Conservation (phyloP, 768 basidiomycete species). For the Rhodotorula paludigena region DNA sequence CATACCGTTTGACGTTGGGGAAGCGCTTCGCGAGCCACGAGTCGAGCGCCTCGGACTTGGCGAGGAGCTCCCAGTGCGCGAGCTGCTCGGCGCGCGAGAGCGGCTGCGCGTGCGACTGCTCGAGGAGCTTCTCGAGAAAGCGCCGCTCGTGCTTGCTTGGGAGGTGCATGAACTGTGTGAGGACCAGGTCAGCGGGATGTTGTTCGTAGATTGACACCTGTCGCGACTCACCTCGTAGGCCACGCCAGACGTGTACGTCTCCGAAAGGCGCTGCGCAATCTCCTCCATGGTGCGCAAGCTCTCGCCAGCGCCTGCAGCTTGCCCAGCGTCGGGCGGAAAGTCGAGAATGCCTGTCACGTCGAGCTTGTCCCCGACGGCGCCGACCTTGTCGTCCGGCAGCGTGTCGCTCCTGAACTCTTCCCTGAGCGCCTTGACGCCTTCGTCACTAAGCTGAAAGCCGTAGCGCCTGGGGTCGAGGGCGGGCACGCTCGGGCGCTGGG, state of each 20-base stretch:
- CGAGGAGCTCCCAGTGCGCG: constrained; percentile 64
- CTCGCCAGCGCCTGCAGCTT: constrained; percentile 42
- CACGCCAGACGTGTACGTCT: constrained; percentile 74
- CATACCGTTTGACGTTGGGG: constrained; percentile 58
- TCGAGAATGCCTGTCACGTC: constrained; percentile 33
- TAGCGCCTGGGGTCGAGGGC: constrained; percentile 54
- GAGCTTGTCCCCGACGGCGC: constrained; percentile 1
- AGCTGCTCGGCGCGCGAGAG: constrained; percentile 44
- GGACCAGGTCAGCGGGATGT: neutral
- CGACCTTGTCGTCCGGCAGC: neutral
- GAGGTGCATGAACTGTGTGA: constrained; percentile 54
- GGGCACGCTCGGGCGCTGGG: constrained; percentile 57
- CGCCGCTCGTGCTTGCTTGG: constrained; percentile 76
- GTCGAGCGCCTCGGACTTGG: constrained; percentile 73
- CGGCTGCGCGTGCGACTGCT: constrained; percentile 47
- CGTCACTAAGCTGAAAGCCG: constrained; percentile 58
- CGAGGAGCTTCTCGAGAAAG: constrained; percentile 83
- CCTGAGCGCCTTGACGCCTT: constrained; percentile 72
- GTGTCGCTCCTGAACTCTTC: constrained; percentile 44
- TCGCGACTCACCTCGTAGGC: constrained; percentile 70
- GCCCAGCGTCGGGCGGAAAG: constrained; percentile 46
- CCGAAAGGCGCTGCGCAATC: constrained; percentile 64
- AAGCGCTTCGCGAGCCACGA: constrained; percentile 81
- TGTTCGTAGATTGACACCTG: neutral
- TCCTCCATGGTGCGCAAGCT: constrained; percentile 58